Base-by-base conservation (phyloP, 352 stramenopile genomes). In the Blastocystis sp. region DNA sequence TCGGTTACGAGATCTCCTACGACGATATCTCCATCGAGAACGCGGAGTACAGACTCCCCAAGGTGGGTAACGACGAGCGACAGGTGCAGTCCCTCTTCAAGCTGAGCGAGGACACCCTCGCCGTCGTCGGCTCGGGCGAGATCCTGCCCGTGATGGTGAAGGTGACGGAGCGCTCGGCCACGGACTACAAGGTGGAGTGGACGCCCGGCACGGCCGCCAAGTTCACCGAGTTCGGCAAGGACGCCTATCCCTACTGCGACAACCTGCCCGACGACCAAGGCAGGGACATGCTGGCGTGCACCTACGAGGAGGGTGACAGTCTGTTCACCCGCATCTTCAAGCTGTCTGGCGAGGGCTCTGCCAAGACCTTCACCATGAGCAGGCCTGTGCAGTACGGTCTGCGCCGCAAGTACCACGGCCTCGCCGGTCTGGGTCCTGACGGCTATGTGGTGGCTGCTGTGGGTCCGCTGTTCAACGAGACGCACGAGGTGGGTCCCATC, bases 21-120 rank as follows among this genome's bases (percentile, higher is more conserved):
- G 66, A 77, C 19, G 66, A 77, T 77, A 77, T 77, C 45, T 17
- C 66, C 21, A 77, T 77, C 66, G 66, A 77, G 2, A 77, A 77
- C 34, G 4, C 6, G 19, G 17, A 28, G 4, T 42, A 42, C n/a
- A 4, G 2, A 17, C 66, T 77, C 34, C 43, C 42, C 24, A 3
- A 9, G 2, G 24, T 77, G 66, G 66, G 66, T 60, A 42, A 60
- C 10, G 6, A 4, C n/a, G 28, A 34, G 28, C 66, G 66, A 60
- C 3, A 77, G 9, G 66, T 77, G 40, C 38, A 77, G 52, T 48
- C 66, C n/a, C 66, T 77, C 3, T 77, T 60, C 66, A 77, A 77
- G 66, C 54, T 77, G 14, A 34, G 45, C 19, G 38, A 48, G 3
- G n/a, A 77, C 38, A 77, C 66, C 21, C 66, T 77, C 10, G 66